A percentile compares a stretch with the other conserved stretches of the same genome.
phyloP scores from a whole-genome alignment of 225 moss, liverwort and hornwort species.

The Polytrichum formosum region DNA sequence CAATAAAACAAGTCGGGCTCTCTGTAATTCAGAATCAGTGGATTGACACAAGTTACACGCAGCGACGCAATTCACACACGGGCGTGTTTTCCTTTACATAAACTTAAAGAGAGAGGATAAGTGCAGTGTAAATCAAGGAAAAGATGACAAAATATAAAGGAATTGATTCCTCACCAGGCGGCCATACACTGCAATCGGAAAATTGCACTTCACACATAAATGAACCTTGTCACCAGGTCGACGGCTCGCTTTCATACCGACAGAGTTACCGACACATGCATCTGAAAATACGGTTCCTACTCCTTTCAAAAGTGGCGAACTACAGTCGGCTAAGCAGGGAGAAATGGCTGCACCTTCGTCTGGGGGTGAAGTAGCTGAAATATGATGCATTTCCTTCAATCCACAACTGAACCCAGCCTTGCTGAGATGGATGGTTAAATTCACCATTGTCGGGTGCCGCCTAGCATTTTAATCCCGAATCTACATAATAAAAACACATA shows the following conservation, averaged over 20 bases:
- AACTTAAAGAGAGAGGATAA: no score
- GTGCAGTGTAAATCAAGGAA: no score
- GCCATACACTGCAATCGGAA: conserved; percentile 93
- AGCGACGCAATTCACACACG: no score
- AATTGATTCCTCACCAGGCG: conserved; percentile 59
- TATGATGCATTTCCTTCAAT: conserved; percentile 10
- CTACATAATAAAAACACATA: not conserved
- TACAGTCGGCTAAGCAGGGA: conserved; percentile 57
- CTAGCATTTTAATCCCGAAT: not conserved
- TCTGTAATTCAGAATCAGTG: no score
- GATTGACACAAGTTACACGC: no score
- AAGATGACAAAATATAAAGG: not conserved
- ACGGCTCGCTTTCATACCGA: conserved; percentile 69
- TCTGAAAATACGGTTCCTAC: conserved; percentile 57
- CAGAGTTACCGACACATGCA: conserved; percentile 49
- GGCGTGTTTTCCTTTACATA: no score
- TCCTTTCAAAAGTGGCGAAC: conserved; percentile 73
- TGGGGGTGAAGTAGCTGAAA: conserved; percentile 1
- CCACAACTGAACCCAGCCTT: conserved; percentile 27
- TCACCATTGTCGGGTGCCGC: conserved; percentile 35
- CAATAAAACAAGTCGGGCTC: no score
- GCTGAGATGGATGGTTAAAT: conserved; percentile 54
- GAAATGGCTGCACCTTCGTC: conserved; percentile 34
- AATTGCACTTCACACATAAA: conserved; percentile 93
- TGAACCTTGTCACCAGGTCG: conserved; percentile 89